phyloP scores from a whole-genome alignment of 2,329 filamentous ascomycete species.

The Talaromyces islandicus region DNA sequence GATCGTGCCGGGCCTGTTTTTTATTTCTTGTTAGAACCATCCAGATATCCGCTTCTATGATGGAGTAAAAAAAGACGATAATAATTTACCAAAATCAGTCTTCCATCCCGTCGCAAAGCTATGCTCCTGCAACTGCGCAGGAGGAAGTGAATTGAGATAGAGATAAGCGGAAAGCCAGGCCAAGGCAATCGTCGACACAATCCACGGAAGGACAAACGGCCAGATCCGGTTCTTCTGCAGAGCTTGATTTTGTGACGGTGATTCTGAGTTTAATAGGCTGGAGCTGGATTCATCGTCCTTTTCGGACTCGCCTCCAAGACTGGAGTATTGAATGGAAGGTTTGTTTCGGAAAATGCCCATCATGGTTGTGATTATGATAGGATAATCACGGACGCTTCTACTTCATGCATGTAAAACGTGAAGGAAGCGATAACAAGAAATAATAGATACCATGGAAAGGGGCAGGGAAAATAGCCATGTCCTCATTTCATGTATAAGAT shows the following conservation, averaged over 20 bases:
- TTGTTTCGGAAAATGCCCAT: neutral
- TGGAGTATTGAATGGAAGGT: neutral
- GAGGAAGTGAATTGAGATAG: neutral
- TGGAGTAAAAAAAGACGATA: too few relatives aligned
- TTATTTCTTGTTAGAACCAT: neutral
- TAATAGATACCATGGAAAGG: neutral
- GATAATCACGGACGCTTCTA: too few relatives aligned
- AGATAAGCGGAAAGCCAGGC: neutral
- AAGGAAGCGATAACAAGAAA: too few relatives aligned
- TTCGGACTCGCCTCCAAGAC: constrained; percentile 1
- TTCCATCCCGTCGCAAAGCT: constrained; percentile 1
- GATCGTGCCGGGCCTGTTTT: constrained; percentile 1
- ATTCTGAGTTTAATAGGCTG: neutral
- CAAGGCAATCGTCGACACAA: neutral
- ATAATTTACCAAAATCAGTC: constrained; percentile 1
- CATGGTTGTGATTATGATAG: neutral
- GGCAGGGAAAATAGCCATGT: neutral
- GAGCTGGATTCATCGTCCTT: neutral
- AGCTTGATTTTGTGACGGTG: too few relatives aligned
- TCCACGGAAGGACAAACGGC: neutral
- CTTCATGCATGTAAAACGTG: too few relatives aligned
- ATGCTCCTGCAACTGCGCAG: neutral
- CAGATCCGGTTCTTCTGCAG: neutral
- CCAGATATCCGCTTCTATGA: too few relatives aligned
- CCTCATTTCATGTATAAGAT: too few relatives aligned